These are phyloP conservation scores for Sarcodon aspratus DNA, from an alignment of 768 basidiomycete species.

Conservation along the genomic window DNA sequence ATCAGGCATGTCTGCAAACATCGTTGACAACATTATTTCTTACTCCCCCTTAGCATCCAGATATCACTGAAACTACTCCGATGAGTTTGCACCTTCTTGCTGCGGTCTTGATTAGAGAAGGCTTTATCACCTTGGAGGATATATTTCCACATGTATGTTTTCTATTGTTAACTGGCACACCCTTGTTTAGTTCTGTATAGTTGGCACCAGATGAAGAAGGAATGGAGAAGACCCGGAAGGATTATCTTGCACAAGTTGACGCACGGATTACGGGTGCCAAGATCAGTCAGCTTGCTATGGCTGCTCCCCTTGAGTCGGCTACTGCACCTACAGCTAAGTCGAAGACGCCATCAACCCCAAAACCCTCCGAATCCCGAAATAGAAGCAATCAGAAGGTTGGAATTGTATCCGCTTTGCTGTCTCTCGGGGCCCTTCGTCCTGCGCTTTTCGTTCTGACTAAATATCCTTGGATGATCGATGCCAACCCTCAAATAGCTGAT, in stretches of 20 bases:
- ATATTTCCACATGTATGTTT: constrained; percentile 80
- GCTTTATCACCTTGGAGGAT: constrained; percentile 79
- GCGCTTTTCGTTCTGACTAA: constrained; percentile 70
- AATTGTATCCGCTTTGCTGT: constrained; percentile 68
- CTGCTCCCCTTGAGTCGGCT: constrained; percentile 62
- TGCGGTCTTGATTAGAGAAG: constrained; percentile 83
- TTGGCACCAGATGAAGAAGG: constrained; percentile 65
- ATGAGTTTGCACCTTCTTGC: constrained; percentile 71
- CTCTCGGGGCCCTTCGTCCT: constrained; percentile 74
- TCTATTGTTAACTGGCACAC: neutral
- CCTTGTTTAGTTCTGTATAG: constrained; percentile 22
- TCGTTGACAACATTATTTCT: neutral
- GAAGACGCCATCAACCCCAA: constrained; percentile 25
- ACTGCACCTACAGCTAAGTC: constrained; percentile 27
- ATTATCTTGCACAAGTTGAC: constrained; percentile 53
- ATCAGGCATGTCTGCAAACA: constrained; percentile 48
- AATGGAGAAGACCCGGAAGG: constrained; percentile 56
- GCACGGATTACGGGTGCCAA: constrained; percentile 59
- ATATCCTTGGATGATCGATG: constrained; percentile 78
- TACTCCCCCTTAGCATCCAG: constrained; percentile 30
- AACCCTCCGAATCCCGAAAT: constrained; percentile 27
- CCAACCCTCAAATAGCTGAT: constrained; percentile 77
- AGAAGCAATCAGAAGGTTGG: constrained; percentile 69
- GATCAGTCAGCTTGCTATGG: constrained; percentile 71
- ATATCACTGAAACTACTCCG: constrained; percentile 50